These are phyloP conservation scores for Sporothrix variecibatus DNA, from an alignment of 2,329 filamentous ascomycete genomes.

Conservation along the genomic window DNA sequence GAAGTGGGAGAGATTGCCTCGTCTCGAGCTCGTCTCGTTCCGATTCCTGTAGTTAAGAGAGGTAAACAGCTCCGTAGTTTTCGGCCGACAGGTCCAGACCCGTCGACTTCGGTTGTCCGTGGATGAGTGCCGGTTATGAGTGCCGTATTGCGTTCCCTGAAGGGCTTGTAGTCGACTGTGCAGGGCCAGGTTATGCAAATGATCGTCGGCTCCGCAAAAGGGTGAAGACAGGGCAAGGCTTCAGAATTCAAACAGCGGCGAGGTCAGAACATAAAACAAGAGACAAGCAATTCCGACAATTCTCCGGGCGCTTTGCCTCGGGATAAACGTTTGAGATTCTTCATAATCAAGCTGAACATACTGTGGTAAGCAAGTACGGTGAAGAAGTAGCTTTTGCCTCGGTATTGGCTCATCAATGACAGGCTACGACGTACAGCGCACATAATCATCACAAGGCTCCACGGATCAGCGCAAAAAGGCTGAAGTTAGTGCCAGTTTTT, in stretches of 20 bases:
- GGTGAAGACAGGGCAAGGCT: not conserved
- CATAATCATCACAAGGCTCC: not conserved
- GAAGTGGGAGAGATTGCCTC: not conserved
- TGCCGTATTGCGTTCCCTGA: not conserved
- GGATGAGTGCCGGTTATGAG: not conserved
- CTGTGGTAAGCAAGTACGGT: not conserved
- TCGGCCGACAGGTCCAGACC: not conserved
- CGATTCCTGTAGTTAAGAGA: not conserved
- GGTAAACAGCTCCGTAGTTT: not conserved
- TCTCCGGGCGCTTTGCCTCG: not conserved
- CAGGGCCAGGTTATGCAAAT: not conserved
- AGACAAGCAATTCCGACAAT: not conserved
- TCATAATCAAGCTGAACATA: not conserved
- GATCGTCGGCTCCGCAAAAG: not conserved
- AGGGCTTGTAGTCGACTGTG: no score
- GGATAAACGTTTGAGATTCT: not conserved
- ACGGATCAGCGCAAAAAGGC: not conserved
- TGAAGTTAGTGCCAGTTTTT: no score
- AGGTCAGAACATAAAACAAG: not conserved
- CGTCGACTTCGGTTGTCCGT: not conserved
- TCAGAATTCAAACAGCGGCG: not conserved
- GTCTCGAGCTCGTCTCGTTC: not conserved
- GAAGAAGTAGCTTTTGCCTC: not conserved
- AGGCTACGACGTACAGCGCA: no score
- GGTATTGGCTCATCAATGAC: not conserved